These are phyloP conservation scores for Alisma plantagoaquatica DNA, from an alignment of 106 monocot species.

Conservation along the genomic window DNA sequence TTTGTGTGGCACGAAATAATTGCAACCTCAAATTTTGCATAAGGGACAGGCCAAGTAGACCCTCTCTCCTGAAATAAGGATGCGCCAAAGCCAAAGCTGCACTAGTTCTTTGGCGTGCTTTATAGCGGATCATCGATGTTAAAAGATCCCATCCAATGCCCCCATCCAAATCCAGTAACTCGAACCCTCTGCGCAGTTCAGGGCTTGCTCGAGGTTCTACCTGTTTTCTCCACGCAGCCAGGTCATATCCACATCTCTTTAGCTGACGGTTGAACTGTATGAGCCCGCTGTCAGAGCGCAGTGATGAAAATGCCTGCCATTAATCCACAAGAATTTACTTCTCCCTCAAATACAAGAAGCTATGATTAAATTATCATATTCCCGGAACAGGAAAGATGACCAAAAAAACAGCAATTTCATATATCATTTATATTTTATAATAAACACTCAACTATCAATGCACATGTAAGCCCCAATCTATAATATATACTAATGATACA, in stretches of 20 bases:
- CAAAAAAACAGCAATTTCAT: too few species aligned
- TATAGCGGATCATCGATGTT: constrained; percentile 82
- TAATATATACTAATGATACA: too few species aligned
- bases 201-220: constrained; percentile 73
- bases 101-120: constrained; percentile 81
- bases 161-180: constrained; percentile 67
- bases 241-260: constrained; percentile 73
- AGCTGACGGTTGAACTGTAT: constrained; percentile 95
- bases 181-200: constrained; percentile 71
- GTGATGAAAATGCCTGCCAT: constrained; percentile 63
- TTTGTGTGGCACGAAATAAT: constrained; percentile 79
- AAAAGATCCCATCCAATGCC: constrained; percentile 94
- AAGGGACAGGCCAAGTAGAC: constrained; percentile 67
- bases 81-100: constrained; percentile 86
- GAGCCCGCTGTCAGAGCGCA: constrained; percentile 62
- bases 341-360: too few species aligned
- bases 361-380: too few species aligned
- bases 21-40: constrained; percentile 87
- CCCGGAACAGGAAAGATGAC: too few species aligned
- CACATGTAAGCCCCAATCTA: too few species aligned
- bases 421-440: too few species aligned
- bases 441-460: too few species aligned
- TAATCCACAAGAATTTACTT: background rate
- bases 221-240: constrained; percentile 55
- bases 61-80: constrained; percentile 87